A percentile compares a stretch with the other conserved stretches of the same genome.
These are phyloP conservation scores for Fusarium redolens DNA, from an alignment of 2,329 filamentous ascomycete genomes.

Conservation along the genomic window DNA sequence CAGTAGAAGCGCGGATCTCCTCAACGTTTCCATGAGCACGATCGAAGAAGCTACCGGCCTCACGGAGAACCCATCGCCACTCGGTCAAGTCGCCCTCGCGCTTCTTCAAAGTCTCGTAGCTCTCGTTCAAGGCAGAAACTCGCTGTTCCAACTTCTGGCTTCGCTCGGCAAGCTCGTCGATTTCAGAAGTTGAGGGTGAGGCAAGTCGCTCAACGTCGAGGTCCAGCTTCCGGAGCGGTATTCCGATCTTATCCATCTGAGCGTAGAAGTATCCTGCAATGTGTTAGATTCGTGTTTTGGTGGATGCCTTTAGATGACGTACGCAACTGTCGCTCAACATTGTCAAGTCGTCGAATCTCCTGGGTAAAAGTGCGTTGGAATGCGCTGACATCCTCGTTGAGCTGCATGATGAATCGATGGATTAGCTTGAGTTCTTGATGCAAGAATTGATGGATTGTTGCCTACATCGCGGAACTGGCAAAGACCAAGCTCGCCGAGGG, in stretches of 20 bases:
- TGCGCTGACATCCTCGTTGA: conserved; percentile 91
- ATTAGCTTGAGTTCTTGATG: conserved; percentile 31
- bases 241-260: conserved; percentile 94
- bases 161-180: conserved; percentile 93
- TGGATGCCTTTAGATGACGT: conserved; percentile 57
- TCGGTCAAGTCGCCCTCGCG: conserved; percentile 96
- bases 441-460: conserved; percentile 32
- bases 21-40: conserved; percentile 95
- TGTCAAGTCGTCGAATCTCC: conserved; percentile 96
- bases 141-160: conserved; percentile 93
- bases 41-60: conserved; percentile 98
- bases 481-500: conserved; percentile 92
- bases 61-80: conserved; percentile 97
- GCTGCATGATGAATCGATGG: conserved; percentile 60
- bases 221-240: conserved; percentile 88
- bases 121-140: conserved; percentile 92
- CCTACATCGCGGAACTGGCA: conserved; percentile 98
- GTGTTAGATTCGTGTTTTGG: conserved; percentile 45
- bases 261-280: conserved; percentile 85
- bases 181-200: conserved; percentile 90
- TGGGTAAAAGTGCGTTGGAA: conserved; percentile 98
- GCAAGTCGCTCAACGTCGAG: conserved; percentile 90
- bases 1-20: conserved; percentile 90
- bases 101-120: conserved; percentile 98
- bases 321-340: conserved; percentile 97